phyloP scores from a whole-genome alignment of 1,139 yeast genomes.

The Kodamaea alishanica region DNA sequence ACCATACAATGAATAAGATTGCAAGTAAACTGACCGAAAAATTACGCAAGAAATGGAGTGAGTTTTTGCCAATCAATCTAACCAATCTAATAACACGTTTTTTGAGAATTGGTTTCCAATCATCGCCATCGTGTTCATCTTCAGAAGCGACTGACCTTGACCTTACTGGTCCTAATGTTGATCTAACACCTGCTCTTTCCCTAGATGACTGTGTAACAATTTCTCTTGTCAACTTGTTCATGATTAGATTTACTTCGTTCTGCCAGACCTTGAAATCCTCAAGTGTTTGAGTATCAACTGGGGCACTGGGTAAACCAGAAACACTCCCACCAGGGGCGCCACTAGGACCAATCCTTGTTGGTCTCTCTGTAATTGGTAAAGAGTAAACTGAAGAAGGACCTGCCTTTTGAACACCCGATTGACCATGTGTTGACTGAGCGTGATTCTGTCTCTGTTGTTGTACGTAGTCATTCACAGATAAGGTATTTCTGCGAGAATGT shows the following conservation, averaged over 20 bases:
- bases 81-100: conserved; percentile 23
- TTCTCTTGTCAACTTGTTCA: conserved; percentile 39
- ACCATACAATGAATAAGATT: conserved; percentile 42
- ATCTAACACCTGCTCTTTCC: not conserved
- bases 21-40: conserved; percentile 38
- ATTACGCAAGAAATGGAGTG: conserved; percentile 31
- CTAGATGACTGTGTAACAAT: conserved; percentile 18
- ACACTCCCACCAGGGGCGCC: conserved; percentile 1
- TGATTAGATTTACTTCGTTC: conserved; percentile 40
- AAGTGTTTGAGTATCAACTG: conserved; percentile 12
- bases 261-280: conserved; percentile 47
- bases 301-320: conserved; percentile 3
- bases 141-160: conserved; percentile 1
- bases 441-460: conserved; percentile 33
- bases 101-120: conserved; percentile 24
- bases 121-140: conserved; percentile 15
- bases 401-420: conserved; percentile 3
- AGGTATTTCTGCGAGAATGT: conserved; percentile 42
- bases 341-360: not conserved
- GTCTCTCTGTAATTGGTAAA: conserved; percentile 16
- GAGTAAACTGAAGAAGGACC: conserved; percentile 27
- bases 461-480: conserved; percentile 38
- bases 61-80: conserved; percentile 28
- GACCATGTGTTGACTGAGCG: conserved; percentile 7
- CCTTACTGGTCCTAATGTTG: too few species aligned